These are phyloP conservation scores for Chrysosporium queenslandicum DNA, from an alignment of 2,329 filamentous ascomycete species.

Conservation along the genomic window DNA sequence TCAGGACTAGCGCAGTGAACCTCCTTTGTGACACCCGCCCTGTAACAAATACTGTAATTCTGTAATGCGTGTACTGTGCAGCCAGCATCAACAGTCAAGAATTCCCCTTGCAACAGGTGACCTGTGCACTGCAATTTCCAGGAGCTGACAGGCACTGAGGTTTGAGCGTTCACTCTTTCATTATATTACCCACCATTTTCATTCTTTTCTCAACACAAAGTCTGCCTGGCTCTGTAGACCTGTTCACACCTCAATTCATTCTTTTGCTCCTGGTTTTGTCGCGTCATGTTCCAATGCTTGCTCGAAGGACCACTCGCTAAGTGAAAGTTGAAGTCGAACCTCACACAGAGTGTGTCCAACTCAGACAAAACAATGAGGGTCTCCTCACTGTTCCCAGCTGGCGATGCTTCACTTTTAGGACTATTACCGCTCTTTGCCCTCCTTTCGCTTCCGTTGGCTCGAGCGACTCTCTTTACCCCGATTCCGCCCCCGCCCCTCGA, in stretches of 20 bases:
- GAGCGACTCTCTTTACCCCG: conserved; percentile 30
- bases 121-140: conserved; percentile 13
- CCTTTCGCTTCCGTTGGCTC: conserved; percentile 15
- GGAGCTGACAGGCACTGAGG: neutral
- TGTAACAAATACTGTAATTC: conserved; percentile 3
- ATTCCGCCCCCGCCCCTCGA: conserved; percentile 47
- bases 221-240: neutral
- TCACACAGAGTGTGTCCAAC: neutral
- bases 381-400: conserved; percentile 38
- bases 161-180: conserved; percentile 4
- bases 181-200: conserved; percentile 3
- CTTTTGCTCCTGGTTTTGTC: neutral
- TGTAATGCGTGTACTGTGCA: neutral
- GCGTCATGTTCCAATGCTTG: conserved; percentile 7
- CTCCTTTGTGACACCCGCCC: neutral
- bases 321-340: neutral
- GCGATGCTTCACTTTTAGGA: conserved; percentile 26
- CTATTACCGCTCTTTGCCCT: conserved; percentile 21
- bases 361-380: conserved; percentile 33
- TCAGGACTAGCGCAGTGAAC: neutral
- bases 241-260: conserved; percentile 1
- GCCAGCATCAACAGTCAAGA: neutral
- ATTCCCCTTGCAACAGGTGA: conserved; percentile 13
- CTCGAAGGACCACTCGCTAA: neutral
- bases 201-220: conserved; percentile 5